Base-by-base conservation (phyloP, 2,329 filamentous ascomycete genomes). In the Blumeriella jaapii region DNA sequence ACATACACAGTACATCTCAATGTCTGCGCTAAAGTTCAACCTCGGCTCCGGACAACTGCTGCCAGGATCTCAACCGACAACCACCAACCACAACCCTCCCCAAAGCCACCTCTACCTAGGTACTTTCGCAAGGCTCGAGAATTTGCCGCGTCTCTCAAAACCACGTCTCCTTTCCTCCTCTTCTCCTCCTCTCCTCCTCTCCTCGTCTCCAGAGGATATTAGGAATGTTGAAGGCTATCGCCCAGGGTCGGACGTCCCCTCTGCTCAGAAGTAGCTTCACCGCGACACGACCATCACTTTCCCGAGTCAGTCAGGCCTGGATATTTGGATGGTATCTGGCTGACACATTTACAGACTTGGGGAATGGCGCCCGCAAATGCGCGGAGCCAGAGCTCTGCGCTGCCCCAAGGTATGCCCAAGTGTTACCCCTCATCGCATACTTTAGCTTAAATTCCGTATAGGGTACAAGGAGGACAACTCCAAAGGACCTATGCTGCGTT, bases 401-500 rank as follows among this genome's bases (percentile, higher is more conserved):
- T 73, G 35, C 68, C 69, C 37, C 52, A 60, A 50, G 67, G 69
- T 73, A n/a, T 24, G n/a, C 26, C 14, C 11, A 41, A 14, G 19
- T 11, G 13, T 11, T 43, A 29, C 38, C 40, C 40, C 34, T 12
- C 34, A 31, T 26, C 40, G 18, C 23, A 16, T 16, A 36, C 32
- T 27, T 20, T 13, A 10, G 34, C 39, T 51, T 19, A 49, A 17
- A 31, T 20, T 9, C 15, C 20, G 23, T 18, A 6, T 52, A 83
- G 82, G 78, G 51, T 89, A 91, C 63, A 74, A 69, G 53, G 84
- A 91, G 62, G 82, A 91, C 60, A 68, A 69, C 52, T 76, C 75
- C 52, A 87, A 85, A 58, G 82, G 82, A 35, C 67, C 74, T 29
- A 91, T 84, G 81, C 68, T 91, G 49, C 74, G 84, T 49, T 93